Evolutionary conservation across 257 asterid species (phyloP), one percentile per base, ranked within the genome.

Genomic region (Salvia splendens): DNA sequence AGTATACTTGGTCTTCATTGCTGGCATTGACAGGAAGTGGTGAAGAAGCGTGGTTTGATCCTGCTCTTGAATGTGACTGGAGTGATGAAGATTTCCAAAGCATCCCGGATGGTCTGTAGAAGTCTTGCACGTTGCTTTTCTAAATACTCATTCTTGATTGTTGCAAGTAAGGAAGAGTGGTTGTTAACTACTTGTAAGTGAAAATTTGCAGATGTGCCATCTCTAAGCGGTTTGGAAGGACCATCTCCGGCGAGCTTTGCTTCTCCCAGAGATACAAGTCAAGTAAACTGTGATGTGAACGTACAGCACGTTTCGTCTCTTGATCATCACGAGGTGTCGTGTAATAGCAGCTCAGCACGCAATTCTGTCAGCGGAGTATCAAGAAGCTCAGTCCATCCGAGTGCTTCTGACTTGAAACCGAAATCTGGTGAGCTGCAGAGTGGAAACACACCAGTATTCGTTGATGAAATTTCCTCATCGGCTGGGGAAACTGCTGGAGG

Each of bases 31-130:
- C 83, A 91, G 99, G 96, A 60, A 83, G 82, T 52, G 73, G 49
- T 17, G 98, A 94, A 61, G 99, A 91, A 83, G 84, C 95, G 6
- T 94, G 99, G 98, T 91, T 76, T 16, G 98, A 94, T 75, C 83
- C 98, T 69, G 83, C 89, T 64, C 89, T 94, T 20, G 98, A 94
- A 54, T 87, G 93, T 0, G 99, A 94, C 50, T 85, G 89, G 77
- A 91, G 98, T 20, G 96, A 91, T 30, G 99, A 94, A 47, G 99
- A 94, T 75, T 94, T 83, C 75, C 96, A 83, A 61, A 91, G 98
- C 63, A 80, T 87, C 54, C 86, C 97, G 3, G 99, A 94, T 81
- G 99, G 99, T 94, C 78, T 15, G 68, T 35, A 28, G 8, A 52
- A 49, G 20, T 45, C 40, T 59, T 12, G 30, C 42, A 9, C 43